Base-by-base conservation (phyloP, 2,329 filamentous ascomycete species). In the Colletotrichum eleusines region DNA sequence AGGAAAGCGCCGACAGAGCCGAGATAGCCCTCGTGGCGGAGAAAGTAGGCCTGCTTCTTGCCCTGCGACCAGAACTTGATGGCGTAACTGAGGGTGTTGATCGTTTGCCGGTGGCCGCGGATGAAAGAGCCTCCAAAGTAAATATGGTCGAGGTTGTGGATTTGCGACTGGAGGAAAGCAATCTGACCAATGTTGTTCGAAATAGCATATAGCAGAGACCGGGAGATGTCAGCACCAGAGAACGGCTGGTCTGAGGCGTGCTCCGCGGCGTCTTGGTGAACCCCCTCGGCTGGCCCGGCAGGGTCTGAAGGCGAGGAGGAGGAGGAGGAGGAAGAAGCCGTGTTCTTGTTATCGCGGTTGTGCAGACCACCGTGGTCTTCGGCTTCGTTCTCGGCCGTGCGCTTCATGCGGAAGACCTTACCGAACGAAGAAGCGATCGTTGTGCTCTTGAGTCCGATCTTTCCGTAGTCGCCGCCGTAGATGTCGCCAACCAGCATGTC, bases 181-280 rank as follows among this genome's bases (percentile, higher is more conserved):
- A 99, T 97, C 83, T 99, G 96, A 20, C 96, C 96, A 74, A 98
- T 98, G 82, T 98, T 98, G 84, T 98, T 98, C 80, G 92, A 95
- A 75, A 98, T 94, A 31, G 96, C 96, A 81, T 97, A 99, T 0
- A 99, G 88, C 23, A 99, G 86, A 57, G 94, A 97, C 40, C 95
- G 88, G 31, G 94, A 96, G 74, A 99, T 94, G 80, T 99, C 96
- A 78, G 94, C 90, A 44, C 90, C 87, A 23, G 89, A 90, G 81
- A 98, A 98, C 3, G 83, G 78, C 23, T 80, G 74, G 54, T 75
- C 75, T 18, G 68, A 53, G 63, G 73, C 80, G 46, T 82, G 81
- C 44, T 42, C 65, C 62, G 63, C 63, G 35, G 64, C 62, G 44
- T 66, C 53, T 23, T 58, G 62, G 14, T 65, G 61, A 20, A n/a